Conservation (phyloP, 2,329 filamentous ascomycete species). For the Penicillium sp. region DNA sequence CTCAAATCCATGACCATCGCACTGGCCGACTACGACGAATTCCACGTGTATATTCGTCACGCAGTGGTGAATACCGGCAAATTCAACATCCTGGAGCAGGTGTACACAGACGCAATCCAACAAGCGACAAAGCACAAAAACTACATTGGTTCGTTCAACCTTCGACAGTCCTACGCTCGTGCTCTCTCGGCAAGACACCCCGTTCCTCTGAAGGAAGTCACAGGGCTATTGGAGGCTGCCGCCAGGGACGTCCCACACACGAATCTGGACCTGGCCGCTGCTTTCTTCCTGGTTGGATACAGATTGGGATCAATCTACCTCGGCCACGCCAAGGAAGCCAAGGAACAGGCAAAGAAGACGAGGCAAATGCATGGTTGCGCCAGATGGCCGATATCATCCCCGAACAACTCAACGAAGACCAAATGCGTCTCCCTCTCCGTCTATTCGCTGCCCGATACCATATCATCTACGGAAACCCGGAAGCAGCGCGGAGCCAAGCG, state of each 20-base stretch:
- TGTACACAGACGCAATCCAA: constrained; percentile 19
- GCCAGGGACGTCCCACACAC: not conserved
- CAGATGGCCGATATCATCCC: constrained; percentile 14
- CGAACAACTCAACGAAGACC: constrained; percentile 12
- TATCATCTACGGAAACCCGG: constrained; percentile 14
- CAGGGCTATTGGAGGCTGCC: not conserved
- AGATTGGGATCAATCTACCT: constrained; percentile 14
- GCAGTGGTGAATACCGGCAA: constrained; percentile 15
- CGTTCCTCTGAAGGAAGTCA: not conserved
- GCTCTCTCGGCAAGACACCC: constrained; percentile 9
- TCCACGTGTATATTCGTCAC: constrained; percentile 14
- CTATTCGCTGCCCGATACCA: constrained; percentile 22
- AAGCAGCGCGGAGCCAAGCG: constrained; percentile 18
- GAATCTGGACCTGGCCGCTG: not conserved
- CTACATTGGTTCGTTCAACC: constrained; percentile 8
- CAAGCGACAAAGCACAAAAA: constrained; percentile 3
- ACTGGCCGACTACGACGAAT: not conserved
- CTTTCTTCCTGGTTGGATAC: not conserved
- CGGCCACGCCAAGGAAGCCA: constrained; percentile 11
- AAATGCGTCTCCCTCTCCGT: constrained; percentile 14
- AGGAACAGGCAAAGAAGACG: constrained; percentile 2
- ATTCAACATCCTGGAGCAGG: constrained; percentile 15
- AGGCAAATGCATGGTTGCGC: constrained; percentile 7
- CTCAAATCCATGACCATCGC: not conserved
- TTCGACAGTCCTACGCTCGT: constrained; percentile 15